Base-by-base conservation (phyloP, 2,329 filamentous ascomycete genomes). In the Aspergillus fischeri region DNA sequence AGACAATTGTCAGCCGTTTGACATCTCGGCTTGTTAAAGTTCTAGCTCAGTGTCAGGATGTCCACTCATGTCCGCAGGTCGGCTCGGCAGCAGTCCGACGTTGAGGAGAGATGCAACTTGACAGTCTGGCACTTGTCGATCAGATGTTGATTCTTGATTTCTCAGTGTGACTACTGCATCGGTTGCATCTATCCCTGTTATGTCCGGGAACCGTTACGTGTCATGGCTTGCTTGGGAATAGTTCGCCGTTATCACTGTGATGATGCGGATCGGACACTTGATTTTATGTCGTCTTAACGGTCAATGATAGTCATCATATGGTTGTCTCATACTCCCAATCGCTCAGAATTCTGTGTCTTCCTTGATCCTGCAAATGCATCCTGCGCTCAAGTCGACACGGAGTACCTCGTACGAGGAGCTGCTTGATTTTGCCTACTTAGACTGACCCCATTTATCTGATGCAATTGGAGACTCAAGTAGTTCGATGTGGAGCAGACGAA, bases 181-280 rank as follows among this genome's bases (percentile, higher is more conserved):
- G 53, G 52, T 48, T 45, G 48, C 54, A 45, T 45, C 41, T n/a
- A 44, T 44, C 41, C 41, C 41, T 44, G 41, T 44, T 7, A 21
- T 44, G 20, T 24, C 11, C 44, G 21, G 44, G 4, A 8, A 54
- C 65, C 68, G 66, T 70, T 70, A 70, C 68, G 65, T 71, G 68
- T 71, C 68, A 70, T 61, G 52, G 55, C 66, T 60, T 14, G 57
- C 59, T 66, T 66, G 52, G 67, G 64, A 60, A 63, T 59, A 54
- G 61, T 51, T 53, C 42, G 55, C 60, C 62, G 62, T 48, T 53
- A 7, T 17, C 14, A 38, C 32, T 38, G 32, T 35, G 14, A 38
- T 17, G 32, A 38, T 38, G 14, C 32, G 32, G 1, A 3, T 38
- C 32, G 6, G 32, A 17, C 14, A 38, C 32, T 38, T 38, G 32